Evolutionary conservation across 1,284 basidiomycete genomes (phyloP), one percentile per base, ranked within the genome.

Genomic region (Tremellales sp.): DNA sequence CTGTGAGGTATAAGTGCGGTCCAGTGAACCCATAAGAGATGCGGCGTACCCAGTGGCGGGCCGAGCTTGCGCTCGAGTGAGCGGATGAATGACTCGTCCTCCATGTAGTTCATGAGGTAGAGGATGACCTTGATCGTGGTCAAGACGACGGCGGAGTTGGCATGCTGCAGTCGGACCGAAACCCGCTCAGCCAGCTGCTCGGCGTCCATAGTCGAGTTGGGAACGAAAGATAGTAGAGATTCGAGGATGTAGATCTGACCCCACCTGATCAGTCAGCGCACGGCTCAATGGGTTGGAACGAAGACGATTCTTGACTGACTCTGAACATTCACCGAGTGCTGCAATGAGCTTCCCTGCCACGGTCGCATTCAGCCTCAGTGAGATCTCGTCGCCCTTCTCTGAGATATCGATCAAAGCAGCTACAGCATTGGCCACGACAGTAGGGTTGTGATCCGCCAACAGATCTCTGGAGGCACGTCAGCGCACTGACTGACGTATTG

Each of bases 71-170:
- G 85, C 76, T 94, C 97, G 53, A 97, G 85, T 58, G 85, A 81
- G 51, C 94, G 86, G 48, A 96, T 87, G 40, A 91, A 77, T 44
- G 80, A 82, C 50, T 87, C 82, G 68, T 88, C 87, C 56, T 91
- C 87, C 85, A 98, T 97, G 74, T 98, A 99, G 74, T 98, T 98
- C 93, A 98, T 97, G 55, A 98, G 79, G 70, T 97, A 98, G 17
- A 98, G 78, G 25, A 97, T 81, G 41, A 89, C 85, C 76, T 99
- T 98, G 80, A 97, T 89, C 4, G 91, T 86, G 5, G 90, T 89
- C 19, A 98, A 80, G 0, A 98, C 93, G 22, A 98, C 94, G 51
- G 86, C 86, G 11, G 87, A 90, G 64, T 98, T 98, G 37, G 86
- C 89, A 62, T 98, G 96, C 73, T 97, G 93, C 17, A 98, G 77